phyloP scores from a whole-genome alignment of 1,139 yeast species.

The Pneumocystis murina region DNA sequence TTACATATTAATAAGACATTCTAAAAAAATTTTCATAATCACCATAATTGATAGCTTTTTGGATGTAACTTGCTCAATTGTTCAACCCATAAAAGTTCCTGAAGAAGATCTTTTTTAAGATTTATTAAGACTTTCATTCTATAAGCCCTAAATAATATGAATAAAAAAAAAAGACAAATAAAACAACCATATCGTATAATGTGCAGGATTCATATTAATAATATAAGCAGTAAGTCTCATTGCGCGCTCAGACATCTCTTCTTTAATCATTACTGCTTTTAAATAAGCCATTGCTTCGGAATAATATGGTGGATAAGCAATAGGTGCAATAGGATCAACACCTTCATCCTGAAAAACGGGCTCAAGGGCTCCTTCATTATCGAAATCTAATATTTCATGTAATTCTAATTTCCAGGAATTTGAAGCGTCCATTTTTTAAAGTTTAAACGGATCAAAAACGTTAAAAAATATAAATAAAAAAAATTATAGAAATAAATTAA shows the following conservation, averaged over 20 bases:
- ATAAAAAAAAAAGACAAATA: slow-evolving; percentile 14
- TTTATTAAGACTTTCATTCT: slow-evolving; percentile 40
- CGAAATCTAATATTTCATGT: not conserved
- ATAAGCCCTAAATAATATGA: slow-evolving; percentile 27
- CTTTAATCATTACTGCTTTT: slow-evolving; percentile 42
- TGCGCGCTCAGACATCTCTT: slow-evolving; percentile 61
- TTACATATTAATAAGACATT: not conserved
- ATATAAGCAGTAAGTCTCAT: slow-evolving; percentile 47
- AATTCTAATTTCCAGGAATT: not conserved
- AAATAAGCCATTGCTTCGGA: slow-evolving; percentile 43
- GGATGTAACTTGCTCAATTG: slow-evolving; percentile 58
- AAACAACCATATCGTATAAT: slow-evolving; percentile 65
- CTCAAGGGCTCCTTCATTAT: not conserved
- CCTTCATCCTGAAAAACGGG: slow-evolving; percentile 21
- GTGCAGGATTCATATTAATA: slow-evolving; percentile 65
- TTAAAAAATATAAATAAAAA: not conserved
- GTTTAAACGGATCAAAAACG: not conserved
- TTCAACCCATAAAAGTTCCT: slow-evolving; percentile 67
- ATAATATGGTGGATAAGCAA: slow-evolving; percentile 64
- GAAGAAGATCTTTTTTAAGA: slow-evolving; percentile 20
- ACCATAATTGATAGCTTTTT: slow-evolving; percentile 94
- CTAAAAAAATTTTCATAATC: slow-evolving; percentile 44
- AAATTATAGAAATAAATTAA: not conserved
- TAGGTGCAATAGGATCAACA: slow-evolving; percentile 44
- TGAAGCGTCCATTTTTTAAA: not conserved